Conservation (phyloP, 805 yeast genomes). For the Metschnikowia anglica region DNA sequence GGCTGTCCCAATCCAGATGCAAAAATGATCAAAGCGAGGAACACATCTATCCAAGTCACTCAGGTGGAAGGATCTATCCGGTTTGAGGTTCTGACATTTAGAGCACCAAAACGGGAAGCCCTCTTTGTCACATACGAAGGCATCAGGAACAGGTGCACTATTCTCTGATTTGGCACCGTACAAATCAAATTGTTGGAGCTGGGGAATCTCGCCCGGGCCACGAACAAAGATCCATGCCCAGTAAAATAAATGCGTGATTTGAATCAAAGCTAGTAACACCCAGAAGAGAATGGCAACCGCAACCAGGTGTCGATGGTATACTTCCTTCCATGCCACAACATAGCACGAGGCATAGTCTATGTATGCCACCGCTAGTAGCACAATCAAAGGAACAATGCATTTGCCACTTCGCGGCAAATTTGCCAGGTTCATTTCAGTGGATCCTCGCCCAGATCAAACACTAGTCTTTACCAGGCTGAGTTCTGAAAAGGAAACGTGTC, state of each 20-base stretch:
- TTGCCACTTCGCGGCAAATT: slow-evolving; percentile 4
- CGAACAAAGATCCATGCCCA: slow-evolving; percentile 46
- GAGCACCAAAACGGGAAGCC: slow-evolving; percentile 83
- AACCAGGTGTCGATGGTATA: slow-evolving; percentile 9
- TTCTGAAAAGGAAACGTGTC: too few relatives aligned
- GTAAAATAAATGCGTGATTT: slow-evolving; percentile 17
- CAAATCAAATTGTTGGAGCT: slow-evolving; percentile 36
- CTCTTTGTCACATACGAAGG: slow-evolving; percentile 64
- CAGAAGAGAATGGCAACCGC: slow-evolving; percentile 19
- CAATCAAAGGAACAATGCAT: slow-evolving; percentile 10
- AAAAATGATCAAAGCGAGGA: slow-evolving; percentile 78
- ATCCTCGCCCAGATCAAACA: neutral
- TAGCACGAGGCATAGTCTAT: slow-evolving; percentile 16
- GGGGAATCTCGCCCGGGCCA: slow-evolving; percentile 61
- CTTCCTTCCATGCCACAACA: slow-evolving; percentile 16
- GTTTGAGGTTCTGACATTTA: slow-evolving; percentile 61
- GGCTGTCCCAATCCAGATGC: slow-evolving; percentile 71
- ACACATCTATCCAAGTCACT: slow-evolving; percentile 55
- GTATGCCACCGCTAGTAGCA: slow-evolving; percentile 12
- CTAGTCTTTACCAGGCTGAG: neutral
- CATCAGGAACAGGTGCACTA: slow-evolving; percentile 48
- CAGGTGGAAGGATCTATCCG: slow-evolving; percentile 72
- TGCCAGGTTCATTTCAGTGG: slow-evolving; percentile 3
- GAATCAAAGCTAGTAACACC: slow-evolving; percentile 14
- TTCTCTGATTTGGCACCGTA: slow-evolving; percentile 19